Percentiles rank a stretch among this genome's conserved stretches.
These are phyloP conservation scores for Royoungia palumana DNA, from an alignment of 768 basidiomycete species.

Conservation along the genomic window DNA sequence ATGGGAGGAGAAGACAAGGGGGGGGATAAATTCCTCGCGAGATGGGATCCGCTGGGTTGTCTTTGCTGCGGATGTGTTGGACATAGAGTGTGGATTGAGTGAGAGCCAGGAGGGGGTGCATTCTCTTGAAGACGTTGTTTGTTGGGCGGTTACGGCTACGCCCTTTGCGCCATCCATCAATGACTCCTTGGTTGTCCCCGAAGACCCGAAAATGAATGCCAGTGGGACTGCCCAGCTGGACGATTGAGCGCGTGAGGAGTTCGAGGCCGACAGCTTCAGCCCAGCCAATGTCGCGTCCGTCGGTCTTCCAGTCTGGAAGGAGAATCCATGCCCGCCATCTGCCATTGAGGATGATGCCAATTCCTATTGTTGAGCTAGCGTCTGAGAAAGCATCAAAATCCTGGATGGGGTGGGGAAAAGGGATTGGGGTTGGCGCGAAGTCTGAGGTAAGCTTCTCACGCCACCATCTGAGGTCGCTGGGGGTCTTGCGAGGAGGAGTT, in stretches of 20 bases:
- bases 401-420: too few relatives aligned
- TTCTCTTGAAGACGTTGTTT: too few relatives aligned
- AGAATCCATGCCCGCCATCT: background rate
- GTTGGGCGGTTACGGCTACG: background rate
- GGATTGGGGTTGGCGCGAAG: too few relatives aligned
- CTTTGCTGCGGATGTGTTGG: background rate
- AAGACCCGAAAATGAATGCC: background rate
- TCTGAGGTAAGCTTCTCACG: too few relatives aligned
- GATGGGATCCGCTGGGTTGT: background rate
- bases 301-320: background rate
- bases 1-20: background rate
- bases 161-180: background rate
- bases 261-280: background rate
- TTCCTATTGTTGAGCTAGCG: too few relatives aligned
- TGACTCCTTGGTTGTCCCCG: background rate
- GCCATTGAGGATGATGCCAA: background rate
- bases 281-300: background rate
- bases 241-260: background rate
- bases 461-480: too few relatives aligned
- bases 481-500: too few relatives aligned
- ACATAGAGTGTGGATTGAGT: too few relatives aligned
- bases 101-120: background rate
- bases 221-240: background rate
- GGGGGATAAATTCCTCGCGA: background rate
- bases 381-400: too few relatives aligned